A percentile compares a stretch with the other conserved stretches of the same genome.
These are phyloP conservation scores for Hypoxylon sp. DNA, from an alignment of 2,329 filamentous ascomycete genomes.

Conservation along the genomic window DNA sequence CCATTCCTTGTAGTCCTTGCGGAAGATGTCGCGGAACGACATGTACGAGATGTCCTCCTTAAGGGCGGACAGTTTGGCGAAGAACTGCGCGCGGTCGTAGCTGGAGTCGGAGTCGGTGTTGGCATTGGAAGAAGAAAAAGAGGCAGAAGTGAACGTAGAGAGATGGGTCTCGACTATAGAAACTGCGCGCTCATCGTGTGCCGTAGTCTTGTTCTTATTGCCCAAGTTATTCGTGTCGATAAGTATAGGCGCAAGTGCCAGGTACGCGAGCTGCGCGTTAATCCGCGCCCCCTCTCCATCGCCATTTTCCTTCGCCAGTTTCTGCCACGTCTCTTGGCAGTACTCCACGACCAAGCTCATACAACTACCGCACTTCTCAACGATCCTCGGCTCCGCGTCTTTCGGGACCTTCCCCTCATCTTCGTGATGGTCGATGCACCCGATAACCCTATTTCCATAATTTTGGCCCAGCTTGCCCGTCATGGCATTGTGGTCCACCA, in stretches of 20 bases:
- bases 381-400: slow-evolving; percentile 68
- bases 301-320: slow-evolving; percentile 58
- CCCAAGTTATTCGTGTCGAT: slow-evolving; percentile 79
- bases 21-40: slow-evolving; percentile 75
- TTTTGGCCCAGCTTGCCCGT: slow-evolving; percentile 71
- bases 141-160: neutral
- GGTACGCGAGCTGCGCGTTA: slow-evolving; percentile 73
- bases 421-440: slow-evolving; percentile 84
- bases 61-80: slow-evolving; percentile 70
- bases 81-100: slow-evolving; percentile 72
- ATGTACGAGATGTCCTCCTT: slow-evolving; percentile 77
- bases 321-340: slow-evolving; percentile 71
- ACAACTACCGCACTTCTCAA: slow-evolving; percentile 80
- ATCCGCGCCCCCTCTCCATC: slow-evolving; percentile 53
- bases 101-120: slow-evolving; percentile 41
- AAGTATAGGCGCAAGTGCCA: slow-evolving; percentile 79
- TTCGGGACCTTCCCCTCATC: slow-evolving; percentile 73
- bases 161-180: slow-evolving; percentile 69
- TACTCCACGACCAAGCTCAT: slow-evolving; percentile 77
- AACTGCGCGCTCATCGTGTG: slow-evolving; percentile 71
- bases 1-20: slow-evolving; percentile 92
- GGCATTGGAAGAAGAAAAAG: neutral
- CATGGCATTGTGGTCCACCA: slow-evolving; percentile 85
- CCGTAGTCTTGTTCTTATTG: slow-evolving; percentile 73
- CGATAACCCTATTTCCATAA: slow-evolving; percentile 69